Conservation (phyloP, 495 filamentous ascomycete species). For the Neurospora sp. region DNA sequence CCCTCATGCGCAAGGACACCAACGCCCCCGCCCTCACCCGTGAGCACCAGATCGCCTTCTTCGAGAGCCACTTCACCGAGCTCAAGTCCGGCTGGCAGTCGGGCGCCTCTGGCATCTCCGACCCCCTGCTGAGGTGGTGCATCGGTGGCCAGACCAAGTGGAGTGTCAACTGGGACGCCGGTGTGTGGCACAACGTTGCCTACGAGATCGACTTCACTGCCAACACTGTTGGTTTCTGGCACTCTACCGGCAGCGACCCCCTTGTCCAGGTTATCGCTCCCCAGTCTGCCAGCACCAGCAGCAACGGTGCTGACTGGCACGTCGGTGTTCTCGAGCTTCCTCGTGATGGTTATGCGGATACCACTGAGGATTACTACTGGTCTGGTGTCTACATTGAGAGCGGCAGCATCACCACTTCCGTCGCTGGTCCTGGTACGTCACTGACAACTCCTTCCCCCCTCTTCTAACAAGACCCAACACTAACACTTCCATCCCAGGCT, state of each 20-base stretch:
- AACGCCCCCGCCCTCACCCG: slow-evolving; percentile 50
- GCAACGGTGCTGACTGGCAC: slow-evolving; percentile 69
- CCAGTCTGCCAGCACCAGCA: slow-evolving; percentile 47
- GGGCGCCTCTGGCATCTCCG: slow-evolving; percentile 43
- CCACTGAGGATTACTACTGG: slow-evolving; percentile 58
- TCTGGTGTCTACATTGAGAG: slow-evolving; percentile 65
- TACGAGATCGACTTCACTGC: slow-evolving; percentile 55
- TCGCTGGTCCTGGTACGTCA: slow-evolving; percentile 19
- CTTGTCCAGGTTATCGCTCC: slow-evolving; percentile 46
- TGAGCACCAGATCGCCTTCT: slow-evolving; percentile 70
- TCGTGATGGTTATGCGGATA: slow-evolving; percentile 42
- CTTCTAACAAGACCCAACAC: too few relatives aligned
- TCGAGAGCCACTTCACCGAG: slow-evolving; percentile 68
- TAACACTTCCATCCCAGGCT: neutral
- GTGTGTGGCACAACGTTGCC: slow-evolving; percentile 70
- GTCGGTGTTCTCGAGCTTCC: slow-evolving; percentile 61
- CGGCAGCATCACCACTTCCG: slow-evolving; percentile 46
- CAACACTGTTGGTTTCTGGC: slow-evolving; percentile 56
- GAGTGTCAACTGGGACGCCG: slow-evolving; percentile 39
- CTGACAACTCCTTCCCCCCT: too few relatives aligned
- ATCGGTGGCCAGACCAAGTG: slow-evolving; percentile 32
- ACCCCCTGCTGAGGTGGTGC: slow-evolving; percentile 35
- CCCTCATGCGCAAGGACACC: slow-evolving; percentile 44
- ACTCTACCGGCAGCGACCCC: slow-evolving; percentile 48
- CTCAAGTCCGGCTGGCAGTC: slow-evolving; percentile 59